A percentile compares a stretch with the other conserved stretches of the same genome.
phyloP scores from a whole-genome alignment of 2,329 filamentous ascomycete species.

The Aureobasidium sp. region DNA sequence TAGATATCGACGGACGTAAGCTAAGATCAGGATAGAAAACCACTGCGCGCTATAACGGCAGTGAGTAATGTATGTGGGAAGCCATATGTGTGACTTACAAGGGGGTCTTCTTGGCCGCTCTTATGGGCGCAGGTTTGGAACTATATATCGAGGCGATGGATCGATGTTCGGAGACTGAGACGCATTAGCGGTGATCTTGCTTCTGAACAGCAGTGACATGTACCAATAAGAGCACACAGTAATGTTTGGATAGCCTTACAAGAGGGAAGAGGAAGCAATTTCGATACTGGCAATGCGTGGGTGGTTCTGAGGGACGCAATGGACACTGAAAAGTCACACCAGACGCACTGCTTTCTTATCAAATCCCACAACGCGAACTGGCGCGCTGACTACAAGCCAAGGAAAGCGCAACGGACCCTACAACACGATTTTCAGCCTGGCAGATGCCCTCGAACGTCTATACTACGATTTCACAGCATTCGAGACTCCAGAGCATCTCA shows the following conservation, averaged over 20 bases:
- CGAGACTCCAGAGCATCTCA: background rate
- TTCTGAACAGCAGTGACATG: background rate
- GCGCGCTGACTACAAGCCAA: background rate
- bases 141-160: background rate
- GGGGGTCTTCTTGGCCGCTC: background rate
- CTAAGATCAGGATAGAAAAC: background rate
- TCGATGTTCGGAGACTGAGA: background rate
- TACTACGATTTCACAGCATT: background rate
- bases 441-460: background rate
- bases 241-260: background rate
- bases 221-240: background rate
- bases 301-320: background rate
- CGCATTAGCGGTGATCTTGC: background rate
- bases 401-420: background rate
- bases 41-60: background rate
- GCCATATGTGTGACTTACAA: background rate
- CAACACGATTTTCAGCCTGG: background rate
- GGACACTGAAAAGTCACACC: background rate
- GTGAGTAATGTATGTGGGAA: no score
- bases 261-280: background rate
- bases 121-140: background rate
- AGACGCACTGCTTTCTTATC: background rate
- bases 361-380: background rate
- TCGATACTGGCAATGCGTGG: background rate
- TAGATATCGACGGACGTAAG: background rate